Evolutionary conservation across 2,329 filamentous ascomycete species (phyloP).

Genomic region (Cytospora piceicola): DNA sequence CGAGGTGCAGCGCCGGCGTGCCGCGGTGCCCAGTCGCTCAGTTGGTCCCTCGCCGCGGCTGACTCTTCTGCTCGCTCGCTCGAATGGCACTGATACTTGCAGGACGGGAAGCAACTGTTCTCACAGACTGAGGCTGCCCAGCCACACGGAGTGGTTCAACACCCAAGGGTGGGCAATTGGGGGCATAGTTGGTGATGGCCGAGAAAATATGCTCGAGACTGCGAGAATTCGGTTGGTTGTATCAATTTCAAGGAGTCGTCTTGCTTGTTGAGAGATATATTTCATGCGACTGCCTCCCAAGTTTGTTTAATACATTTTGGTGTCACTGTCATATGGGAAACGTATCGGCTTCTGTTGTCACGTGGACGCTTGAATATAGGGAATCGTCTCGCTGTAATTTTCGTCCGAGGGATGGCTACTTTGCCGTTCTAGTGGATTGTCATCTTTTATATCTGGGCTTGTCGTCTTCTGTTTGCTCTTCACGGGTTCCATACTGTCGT

Average conservation of each 20-base stretch:
- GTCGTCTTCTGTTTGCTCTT: no score
- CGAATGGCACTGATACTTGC: conserved; percentile 7
- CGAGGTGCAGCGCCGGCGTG: no score
- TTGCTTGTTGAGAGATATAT: conserved; percentile 1
- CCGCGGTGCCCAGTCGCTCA: no score
- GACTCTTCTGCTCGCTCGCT: conserved; percentile 4
- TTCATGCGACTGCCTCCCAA: not conserved
- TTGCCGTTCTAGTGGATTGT: no score
- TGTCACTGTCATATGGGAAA: not conserved
- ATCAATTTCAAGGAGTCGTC: not conserved
- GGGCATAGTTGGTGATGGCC: conserved; percentile 2
- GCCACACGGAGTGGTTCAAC: not conserved
- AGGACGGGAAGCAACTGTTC: conserved; percentile 5
- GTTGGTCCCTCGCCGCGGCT: no score
- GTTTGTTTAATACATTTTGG: no score
- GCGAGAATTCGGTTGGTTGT: not conserved
- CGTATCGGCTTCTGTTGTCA: not conserved
- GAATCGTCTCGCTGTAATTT: conserved; percentile 10
- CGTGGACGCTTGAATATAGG: conserved; percentile 6
- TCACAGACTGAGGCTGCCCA: conserved; percentile 2
- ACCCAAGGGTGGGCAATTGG: not conserved
- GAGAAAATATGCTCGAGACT: conserved; percentile 10
- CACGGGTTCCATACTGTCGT: no score
- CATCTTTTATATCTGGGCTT: no score
- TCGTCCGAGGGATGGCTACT: not conserved